These are phyloP conservation scores for Daldinia loculata DNA, from an alignment of 495 filamentous ascomycete genomes.

Conservation along the genomic window DNA sequence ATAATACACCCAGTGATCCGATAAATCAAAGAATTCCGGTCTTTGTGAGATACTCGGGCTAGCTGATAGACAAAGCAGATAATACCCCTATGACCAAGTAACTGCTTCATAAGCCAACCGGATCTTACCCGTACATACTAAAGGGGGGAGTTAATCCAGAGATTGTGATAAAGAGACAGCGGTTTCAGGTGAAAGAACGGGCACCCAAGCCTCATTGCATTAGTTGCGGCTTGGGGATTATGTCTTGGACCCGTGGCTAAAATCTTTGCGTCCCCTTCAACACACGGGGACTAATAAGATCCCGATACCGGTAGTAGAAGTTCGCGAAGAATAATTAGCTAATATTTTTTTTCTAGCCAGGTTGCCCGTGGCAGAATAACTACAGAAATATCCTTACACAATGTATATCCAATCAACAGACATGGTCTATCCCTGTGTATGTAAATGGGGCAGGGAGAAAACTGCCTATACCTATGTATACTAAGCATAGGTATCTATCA, in stretches of 20 bases:
- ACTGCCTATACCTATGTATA: conserved; percentile 6
- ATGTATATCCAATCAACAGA: not conserved
- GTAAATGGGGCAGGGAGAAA: conserved; percentile 7
- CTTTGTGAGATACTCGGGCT: not conserved
- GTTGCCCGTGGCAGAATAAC: not conserved
- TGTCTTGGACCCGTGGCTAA: conserved; percentile 32
- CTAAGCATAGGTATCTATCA: conserved; percentile 14
- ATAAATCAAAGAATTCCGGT: not conserved
- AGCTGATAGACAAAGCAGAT: not conserved
- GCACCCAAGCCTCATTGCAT: conserved; percentile 32
- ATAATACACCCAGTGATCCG: not conserved
- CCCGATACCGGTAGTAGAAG: conserved; percentile 15
- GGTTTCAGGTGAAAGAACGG: conserved; percentile 37
- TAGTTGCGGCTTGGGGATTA: conserved; percentile 28
- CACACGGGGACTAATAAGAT: conserved; percentile 12
- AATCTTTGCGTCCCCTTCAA: conserved; percentile 4
- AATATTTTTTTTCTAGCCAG: not conserved
- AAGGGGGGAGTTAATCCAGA: conserved; percentile 5
- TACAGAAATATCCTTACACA: not conserved
- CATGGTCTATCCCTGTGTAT: conserved; percentile 2
- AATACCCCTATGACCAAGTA: not conserved
- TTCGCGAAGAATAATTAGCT: not conserved
- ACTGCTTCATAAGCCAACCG: not conserved
- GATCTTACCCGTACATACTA: conserved; percentile 2
- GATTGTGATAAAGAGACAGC: conserved; percentile 16